Conservation (phyloP, 352 stramenopile genomes). For the Phytophthora tubulina region DNA sequence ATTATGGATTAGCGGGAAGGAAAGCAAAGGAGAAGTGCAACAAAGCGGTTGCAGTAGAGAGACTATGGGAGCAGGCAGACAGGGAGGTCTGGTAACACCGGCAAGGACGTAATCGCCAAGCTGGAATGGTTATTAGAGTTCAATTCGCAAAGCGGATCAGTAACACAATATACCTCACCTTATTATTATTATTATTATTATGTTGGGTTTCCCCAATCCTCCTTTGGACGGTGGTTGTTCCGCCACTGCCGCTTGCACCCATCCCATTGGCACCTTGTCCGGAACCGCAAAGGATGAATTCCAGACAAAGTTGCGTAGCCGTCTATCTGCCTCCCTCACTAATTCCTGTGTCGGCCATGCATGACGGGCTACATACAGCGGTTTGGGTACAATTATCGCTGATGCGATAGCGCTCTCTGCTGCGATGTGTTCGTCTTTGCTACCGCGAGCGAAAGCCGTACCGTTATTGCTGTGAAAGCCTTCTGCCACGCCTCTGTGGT, state of each 20-base stretch:
- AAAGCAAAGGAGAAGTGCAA: too few species aligned
- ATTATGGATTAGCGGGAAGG: too few species aligned
- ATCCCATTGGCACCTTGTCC: too few species aligned
- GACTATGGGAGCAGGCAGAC: too few species aligned
- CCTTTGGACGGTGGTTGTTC: too few species aligned
- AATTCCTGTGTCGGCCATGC: neutral
- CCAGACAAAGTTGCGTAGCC: constrained; percentile 13
- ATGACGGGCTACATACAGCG: neutral
- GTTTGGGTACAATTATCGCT: neutral
- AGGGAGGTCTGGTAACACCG: too few species aligned
- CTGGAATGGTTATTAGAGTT: constrained; percentile 18
- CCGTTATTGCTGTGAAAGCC: neutral
- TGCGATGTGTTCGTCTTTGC: neutral
- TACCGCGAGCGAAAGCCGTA: neutral
- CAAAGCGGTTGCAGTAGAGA: too few species aligned
- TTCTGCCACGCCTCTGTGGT: neutral
- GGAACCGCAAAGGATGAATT: neutral
- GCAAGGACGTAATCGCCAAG: neutral
- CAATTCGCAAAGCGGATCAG: neutral
- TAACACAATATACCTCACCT: constrained; percentile 18
- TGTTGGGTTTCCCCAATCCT: too few species aligned
- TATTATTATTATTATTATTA: too few species aligned
- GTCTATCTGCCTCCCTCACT: neutral
- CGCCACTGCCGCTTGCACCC: too few species aligned
- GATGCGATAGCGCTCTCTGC: neutral